phyloP scores from a whole-genome alignment of 371 early-diverging fungal genomes.

The Capniomyces stellatus region DNA sequence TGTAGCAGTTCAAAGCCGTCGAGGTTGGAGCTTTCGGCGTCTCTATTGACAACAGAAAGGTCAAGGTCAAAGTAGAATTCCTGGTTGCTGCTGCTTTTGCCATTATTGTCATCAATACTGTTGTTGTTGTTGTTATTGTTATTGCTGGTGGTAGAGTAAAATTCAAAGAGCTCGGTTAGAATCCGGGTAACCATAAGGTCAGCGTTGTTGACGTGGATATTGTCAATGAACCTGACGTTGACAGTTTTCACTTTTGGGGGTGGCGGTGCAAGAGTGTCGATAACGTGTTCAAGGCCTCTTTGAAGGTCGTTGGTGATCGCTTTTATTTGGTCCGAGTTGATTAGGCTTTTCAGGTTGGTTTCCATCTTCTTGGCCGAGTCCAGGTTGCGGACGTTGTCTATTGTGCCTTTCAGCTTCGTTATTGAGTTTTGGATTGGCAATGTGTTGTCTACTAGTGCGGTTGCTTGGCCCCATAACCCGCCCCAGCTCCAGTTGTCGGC shows the following conservation, averaged over 20 bases:
- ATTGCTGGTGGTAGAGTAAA: constrained; percentile 13
- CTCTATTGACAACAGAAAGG: constrained; percentile 15
- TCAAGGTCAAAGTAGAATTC: constrained; percentile 16
- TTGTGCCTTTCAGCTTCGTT: constrained; percentile 16
- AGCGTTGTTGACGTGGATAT: constrained; percentile 8
- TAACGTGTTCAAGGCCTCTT: constrained; percentile 16
- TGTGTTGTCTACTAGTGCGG: constrained; percentile 16
- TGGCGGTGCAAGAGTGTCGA: constrained; percentile 21
- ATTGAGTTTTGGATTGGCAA: constrained; percentile 15
- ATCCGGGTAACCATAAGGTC: too few species aligned
- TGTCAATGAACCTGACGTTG: constrained; percentile 13
- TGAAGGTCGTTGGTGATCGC: constrained; percentile 16
- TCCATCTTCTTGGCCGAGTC: constrained; percentile 12
- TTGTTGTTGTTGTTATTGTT: background rate
- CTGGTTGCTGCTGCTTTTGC: constrained; percentile 7
- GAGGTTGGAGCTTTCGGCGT: constrained; percentile 10
- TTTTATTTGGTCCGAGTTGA: constrained; percentile 16
- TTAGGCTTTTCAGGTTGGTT: constrained; percentile 16
- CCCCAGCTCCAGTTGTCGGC: constrained; percentile 19
- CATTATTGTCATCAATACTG: background rate
- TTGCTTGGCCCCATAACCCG: constrained; percentile 21
- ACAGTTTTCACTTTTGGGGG: constrained; percentile 19
- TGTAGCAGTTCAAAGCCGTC: constrained; percentile 14
- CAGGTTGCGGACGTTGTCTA: constrained; percentile 16
- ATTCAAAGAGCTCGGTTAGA: background rate